Percentiles rank a stretch among this genome's conserved stretches.
Conservation (phyloP, 1,284 basidiomycete species). For the Boletellus sp. region DNA sequence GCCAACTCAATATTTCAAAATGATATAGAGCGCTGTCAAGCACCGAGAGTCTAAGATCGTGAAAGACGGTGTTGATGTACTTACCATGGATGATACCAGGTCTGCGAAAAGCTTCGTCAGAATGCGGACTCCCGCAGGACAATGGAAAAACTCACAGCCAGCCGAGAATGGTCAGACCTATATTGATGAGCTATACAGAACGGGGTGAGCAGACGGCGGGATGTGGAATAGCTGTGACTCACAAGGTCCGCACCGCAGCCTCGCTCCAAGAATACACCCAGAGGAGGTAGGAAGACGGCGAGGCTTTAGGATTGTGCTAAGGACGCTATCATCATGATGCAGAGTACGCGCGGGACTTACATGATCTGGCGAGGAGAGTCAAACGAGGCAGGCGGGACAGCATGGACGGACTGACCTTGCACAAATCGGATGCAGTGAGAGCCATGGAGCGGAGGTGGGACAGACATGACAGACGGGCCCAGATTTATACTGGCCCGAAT, state of each 20-base stretch:
- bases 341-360: conserved; percentile 22
- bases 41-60: conserved; percentile 1
- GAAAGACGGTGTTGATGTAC: conserved; percentile 12
- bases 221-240: conserved; percentile 13
- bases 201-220: not conserved
- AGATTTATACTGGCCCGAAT: conserved; percentile 18
- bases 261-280: conserved; percentile 77
- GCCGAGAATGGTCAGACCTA: conserved; percentile 65
- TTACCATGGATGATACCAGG: conserved; percentile 74
- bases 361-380: conserved; percentile 27
- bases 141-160: conserved; percentile 51
- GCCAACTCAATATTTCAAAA: conserved; percentile 50
- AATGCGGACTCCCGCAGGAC: not conserved
- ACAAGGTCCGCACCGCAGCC: conserved; percentile 71
- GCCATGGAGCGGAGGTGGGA: conserved; percentile 45
- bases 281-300: conserved; percentile 71
- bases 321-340: not conserved
- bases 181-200: conserved; percentile 56
- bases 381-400: not conserved
- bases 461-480: not conserved
- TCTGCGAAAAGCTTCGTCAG: conserved; percentile 33
- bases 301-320: conserved; percentile 37
- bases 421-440: conserved; percentile 68
- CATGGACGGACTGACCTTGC: conserved; percentile 51
- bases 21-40: conserved; percentile 64